A percentile compares a stretch with the other conserved stretches of the same genome.
Conservation (phyloP, 1,139 yeast species). For the Blastobotrys buckinghamii region DNA sequence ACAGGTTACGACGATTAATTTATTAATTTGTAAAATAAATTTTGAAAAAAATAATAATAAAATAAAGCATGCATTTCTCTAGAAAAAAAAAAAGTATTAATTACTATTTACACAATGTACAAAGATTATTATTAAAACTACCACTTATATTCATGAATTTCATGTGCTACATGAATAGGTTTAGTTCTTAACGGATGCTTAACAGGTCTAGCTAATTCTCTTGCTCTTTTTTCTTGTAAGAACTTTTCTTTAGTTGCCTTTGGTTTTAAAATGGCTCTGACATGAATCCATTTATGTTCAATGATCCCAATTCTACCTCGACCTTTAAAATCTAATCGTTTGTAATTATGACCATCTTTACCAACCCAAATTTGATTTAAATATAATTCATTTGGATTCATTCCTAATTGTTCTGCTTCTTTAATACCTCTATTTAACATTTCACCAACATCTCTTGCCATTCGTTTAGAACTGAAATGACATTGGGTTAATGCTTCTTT, state of each 20-base stretch:
- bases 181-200: constrained; percentile 25
- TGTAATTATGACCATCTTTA: constrained; percentile 70
- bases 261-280: constrained; percentile 69
- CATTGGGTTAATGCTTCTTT: constrained; percentile 86
- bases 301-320: constrained; percentile 85
- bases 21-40: neutral
- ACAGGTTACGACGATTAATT: constrained; percentile 33
- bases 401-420: constrained; percentile 57
- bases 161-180: constrained; percentile 25
- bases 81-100: constrained; percentile 1
- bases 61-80: too few species aligned
- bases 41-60: neutral
- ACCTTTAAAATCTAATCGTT: constrained; percentile 78
- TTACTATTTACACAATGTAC: neutral
- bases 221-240: constrained; percentile 7
- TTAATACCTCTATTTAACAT: constrained; percentile 66
- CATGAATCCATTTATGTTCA: constrained; percentile 71
- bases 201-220: constrained; percentile 19
- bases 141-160: constrained; percentile 32
- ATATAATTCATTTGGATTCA: constrained; percentile 58
- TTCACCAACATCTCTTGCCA: constrained; percentile 74
- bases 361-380: constrained; percentile 89
- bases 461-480: constrained; percentile 77
- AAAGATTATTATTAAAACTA: constrained; percentile 12
- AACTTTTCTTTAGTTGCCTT: constrained; percentile 22